A percentile compares a stretch with the other conserved stretches of the same genome.
These are phyloP conservation scores for Thelephora terrestris DNA, from an alignment of 1,284 basidiomycete species.

Conservation along the genomic window DNA sequence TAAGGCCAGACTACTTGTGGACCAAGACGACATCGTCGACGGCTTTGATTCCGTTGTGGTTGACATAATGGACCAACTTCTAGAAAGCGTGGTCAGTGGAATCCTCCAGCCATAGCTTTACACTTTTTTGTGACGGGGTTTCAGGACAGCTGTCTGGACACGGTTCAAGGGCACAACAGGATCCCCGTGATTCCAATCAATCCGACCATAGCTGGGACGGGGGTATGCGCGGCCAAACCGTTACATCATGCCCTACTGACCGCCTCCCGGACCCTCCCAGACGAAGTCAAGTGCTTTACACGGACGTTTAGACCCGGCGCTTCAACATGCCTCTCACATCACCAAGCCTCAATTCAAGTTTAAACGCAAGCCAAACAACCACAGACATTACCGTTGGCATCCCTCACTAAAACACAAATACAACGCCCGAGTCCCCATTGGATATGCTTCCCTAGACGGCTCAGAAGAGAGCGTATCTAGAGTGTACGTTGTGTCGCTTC, in stretches of 20 bases:
- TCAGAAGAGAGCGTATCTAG: conserved; percentile 26
- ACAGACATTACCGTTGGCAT: conserved; percentile 40
- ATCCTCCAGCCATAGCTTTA: background rate
- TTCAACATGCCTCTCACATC: conserved; percentile 63
- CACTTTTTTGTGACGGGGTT: conserved; percentile 4
- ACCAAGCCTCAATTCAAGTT: conserved; percentile 76
- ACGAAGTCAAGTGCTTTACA: conserved; percentile 22
- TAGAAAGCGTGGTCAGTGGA: conserved; percentile 71
- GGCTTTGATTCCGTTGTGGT: conserved; percentile 71
- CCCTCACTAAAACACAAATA: conserved; percentile 63
- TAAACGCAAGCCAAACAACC: conserved; percentile 48
- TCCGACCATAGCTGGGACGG: conserved; percentile 19
- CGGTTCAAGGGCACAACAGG: conserved; percentile 63
- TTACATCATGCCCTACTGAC: background rate
- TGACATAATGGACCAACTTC: conserved; percentile 74
- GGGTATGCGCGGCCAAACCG: conserved; percentile 14
- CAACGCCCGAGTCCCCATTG: conserved; percentile 72
- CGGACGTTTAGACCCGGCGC: conserved; percentile 42
- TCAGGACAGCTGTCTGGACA: conserved; percentile 77
- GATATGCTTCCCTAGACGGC: conserved; percentile 37
- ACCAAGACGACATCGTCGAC: conserved; percentile 75
- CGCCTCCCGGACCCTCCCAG: conserved; percentile 1
- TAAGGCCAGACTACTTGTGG: conserved; percentile 37
- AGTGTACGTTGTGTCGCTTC: conserved; percentile 18
- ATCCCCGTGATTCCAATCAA: conserved; percentile 53